Evolutionary conservation across 1,284 basidiomycete genomes (phyloP).

Genomic region (Cerioporus squamosus): DNA sequence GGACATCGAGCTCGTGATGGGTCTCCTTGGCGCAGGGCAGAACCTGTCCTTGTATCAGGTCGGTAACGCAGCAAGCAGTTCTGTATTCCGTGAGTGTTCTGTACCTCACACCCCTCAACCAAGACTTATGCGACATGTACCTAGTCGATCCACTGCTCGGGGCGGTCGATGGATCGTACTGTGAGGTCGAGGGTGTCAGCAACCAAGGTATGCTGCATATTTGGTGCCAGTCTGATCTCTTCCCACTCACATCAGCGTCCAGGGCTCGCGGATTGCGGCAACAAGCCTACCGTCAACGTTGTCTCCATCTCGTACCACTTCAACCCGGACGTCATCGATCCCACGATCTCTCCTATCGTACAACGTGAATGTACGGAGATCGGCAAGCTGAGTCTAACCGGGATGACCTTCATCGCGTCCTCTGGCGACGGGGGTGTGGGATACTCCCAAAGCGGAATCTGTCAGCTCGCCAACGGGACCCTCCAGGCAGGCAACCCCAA

Average conservation of each 20-base stretch:
- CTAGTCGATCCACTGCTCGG: conserved; percentile 7
- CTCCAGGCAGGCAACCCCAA: conserved; percentile 29
- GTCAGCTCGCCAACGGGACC: conserved; percentile 26
- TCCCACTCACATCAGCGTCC: conserved; percentile 13
- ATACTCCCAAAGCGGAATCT: conserved; percentile 43
- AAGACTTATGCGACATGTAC: not conserved
- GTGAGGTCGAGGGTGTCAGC: conserved; percentile 21
- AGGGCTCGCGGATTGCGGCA: conserved; percentile 44
- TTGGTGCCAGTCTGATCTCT: conserved; percentile 34
- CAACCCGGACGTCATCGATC: conserved; percentile 37
- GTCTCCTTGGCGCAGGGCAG: conserved; percentile 44
- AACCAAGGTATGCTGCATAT: conserved; percentile 40
- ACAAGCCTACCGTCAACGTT: conserved; percentile 38
- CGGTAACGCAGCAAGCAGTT: conserved; percentile 34
- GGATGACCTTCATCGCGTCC: conserved; percentile 53
- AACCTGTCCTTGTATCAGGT: conserved; percentile 37
- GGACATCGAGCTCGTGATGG: conserved; percentile 54
- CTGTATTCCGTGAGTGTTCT: not conserved
- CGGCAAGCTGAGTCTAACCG: conserved; percentile 48
- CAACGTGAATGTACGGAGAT: conserved; percentile 43
- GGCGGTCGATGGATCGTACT: conserved; percentile 4
- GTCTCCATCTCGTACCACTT: conserved; percentile 42
- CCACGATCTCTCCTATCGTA: conserved; percentile 26
- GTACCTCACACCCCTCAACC: not conserved
- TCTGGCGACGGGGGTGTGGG: conserved; percentile 59